phyloP scores from a whole-genome alignment of 1,284 basidiomycete genomes.

The Chalciporus sp. region DNA sequence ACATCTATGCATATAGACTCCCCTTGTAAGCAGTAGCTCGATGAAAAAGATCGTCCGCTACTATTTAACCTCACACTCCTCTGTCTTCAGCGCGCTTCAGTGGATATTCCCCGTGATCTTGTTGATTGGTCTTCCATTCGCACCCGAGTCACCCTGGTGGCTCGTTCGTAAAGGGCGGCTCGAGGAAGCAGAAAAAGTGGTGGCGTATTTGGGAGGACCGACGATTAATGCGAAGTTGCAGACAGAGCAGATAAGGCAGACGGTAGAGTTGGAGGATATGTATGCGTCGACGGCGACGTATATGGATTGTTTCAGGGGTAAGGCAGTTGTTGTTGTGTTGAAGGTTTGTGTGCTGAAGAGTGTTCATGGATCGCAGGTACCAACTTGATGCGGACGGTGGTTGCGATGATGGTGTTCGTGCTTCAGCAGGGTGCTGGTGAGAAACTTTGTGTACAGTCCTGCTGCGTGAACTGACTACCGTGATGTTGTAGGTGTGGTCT shows the following conservation, averaged over 20 bases:
- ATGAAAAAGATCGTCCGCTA: neutral
- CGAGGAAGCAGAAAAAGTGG: conserved; percentile 51
- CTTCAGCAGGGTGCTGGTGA: conserved; percentile 32
- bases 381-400: conserved; percentile 28
- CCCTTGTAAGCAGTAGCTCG: conserved; percentile 25
- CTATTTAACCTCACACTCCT: neutral
- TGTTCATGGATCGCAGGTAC: conserved; percentile 17
- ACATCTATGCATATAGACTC: conserved; percentile 29
- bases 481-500: conserved; percentile 27
- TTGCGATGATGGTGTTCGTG: conserved; percentile 38
- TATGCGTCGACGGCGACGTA: conserved; percentile 26
- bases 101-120: conserved; percentile 33
- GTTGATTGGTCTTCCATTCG: conserved; percentile 36
- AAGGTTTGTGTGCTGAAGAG: neutral
- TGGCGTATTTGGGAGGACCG: conserved; percentile 40
- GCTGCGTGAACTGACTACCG: neutral
- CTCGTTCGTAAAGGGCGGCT: conserved; percentile 53
- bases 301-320: conserved; percentile 32
- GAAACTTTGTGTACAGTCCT: neutral
- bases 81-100: conserved; percentile 29
- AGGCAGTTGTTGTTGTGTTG: neutral
- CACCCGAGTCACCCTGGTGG: conserved; percentile 68
- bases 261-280: conserved; percentile 32
- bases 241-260: conserved; percentile 30
- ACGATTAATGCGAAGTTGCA: conserved; percentile 22